These are phyloP conservation scores for Coleophoma eucalyptorum DNA, from an alignment of 2,329 filamentous ascomycete genomes.

Conservation along the genomic window DNA sequence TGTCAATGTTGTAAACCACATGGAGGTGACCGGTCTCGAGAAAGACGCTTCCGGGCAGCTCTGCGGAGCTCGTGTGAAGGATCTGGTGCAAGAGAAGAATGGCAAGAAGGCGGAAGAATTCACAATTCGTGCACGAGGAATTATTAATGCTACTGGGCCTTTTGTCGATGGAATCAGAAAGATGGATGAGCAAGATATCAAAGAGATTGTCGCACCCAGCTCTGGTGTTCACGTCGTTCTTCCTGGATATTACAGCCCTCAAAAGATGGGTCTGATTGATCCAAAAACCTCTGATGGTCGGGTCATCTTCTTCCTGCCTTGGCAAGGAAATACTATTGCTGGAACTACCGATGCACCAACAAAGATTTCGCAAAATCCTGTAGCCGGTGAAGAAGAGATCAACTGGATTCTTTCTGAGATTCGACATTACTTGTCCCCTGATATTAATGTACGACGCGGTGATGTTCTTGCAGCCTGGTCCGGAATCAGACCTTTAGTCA, in stretches of 20 bases:
- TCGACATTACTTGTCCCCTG: conserved; percentile 74
- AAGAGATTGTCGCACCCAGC: conserved; percentile 80
- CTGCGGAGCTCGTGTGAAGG: conserved; percentile 69
- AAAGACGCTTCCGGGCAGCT: conserved; percentile 72
- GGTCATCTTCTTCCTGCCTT: conserved; percentile 90
- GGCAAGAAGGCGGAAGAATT: conserved; percentile 61
- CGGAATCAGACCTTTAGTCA: conserved; percentile 80
- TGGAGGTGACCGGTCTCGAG: conserved; percentile 72
- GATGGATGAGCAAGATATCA: conserved; percentile 69
- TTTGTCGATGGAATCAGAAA: conserved; percentile 84
- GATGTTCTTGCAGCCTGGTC: conserved; percentile 92
- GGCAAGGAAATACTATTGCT: conserved; percentile 90
- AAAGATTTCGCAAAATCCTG: conserved; percentile 66
- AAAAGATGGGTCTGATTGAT: conserved; percentile 85
- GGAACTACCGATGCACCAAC: conserved; percentile 82
- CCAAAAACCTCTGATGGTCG: conserved; percentile 82
- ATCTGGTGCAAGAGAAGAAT: conserved; percentile 63
- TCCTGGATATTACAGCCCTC: conserved; percentile 80
- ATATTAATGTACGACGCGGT: conserved; percentile 79
- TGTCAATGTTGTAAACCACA: conserved; percentile 76
- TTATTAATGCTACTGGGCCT: conserved; percentile 86
- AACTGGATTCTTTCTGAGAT: conserved; percentile 86
- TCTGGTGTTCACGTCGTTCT: conserved; percentile 85
- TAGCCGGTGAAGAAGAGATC: conserved; percentile 80
- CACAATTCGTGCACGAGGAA: conserved; percentile 70